Conservation (phyloP, 768 basidiomycete genomes). For the Boletus sp. region DNA sequence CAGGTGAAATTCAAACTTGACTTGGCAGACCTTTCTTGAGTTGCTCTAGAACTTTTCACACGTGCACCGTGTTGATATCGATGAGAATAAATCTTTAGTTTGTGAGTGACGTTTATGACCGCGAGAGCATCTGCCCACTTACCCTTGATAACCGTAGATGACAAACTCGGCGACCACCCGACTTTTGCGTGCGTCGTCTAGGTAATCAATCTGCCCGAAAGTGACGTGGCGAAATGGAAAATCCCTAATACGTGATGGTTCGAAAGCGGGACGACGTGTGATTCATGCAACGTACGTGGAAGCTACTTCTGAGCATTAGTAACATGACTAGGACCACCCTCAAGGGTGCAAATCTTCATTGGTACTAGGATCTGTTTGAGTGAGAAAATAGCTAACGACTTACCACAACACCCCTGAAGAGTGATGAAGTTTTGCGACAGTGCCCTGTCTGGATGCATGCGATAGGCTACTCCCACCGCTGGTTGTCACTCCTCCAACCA, state of each 20-base stretch:
- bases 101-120: neutral
- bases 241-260: neutral
- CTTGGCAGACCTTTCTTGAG: neutral
- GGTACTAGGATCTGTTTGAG: slow-evolving; percentile 5
- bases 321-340: neutral
- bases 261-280: neutral
- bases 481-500: slow-evolving; percentile 3
- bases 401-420: neutral
- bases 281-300: slow-evolving; percentile 2
- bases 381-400: neutral
- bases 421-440: slow-evolving; percentile 2
- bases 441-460: slow-evolving; percentile 1
- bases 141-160: neutral
- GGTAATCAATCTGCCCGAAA: neutral
- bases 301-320: neutral
- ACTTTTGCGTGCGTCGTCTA: neutral
- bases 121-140: neutral
- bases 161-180: neutral
- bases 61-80: neutral
- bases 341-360: slow-evolving; percentile 8
- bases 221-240: neutral
- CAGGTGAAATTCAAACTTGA: neutral
- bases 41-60: neutral
- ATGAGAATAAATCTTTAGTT: neutral
- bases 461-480: neutral